Evolutionary conservation across 805 yeast species (phyloP).

Genomic region (Saccharomycopsis lassenensis): DNA sequence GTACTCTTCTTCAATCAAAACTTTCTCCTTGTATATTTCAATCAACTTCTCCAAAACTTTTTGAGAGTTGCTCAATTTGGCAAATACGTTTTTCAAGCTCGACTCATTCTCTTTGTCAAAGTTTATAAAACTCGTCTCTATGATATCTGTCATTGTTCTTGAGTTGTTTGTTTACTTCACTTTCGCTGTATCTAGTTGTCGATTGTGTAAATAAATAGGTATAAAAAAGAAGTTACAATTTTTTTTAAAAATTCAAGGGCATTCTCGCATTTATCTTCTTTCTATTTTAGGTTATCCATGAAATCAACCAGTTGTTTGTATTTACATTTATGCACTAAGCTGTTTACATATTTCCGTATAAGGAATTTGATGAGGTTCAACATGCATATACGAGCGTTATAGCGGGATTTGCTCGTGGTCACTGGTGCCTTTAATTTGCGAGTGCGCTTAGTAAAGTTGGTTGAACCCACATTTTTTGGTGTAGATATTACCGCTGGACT

Average conservation of each 20-base stretch:
- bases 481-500: too few species aligned
- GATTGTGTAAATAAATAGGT: neutral
- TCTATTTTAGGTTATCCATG: neutral
- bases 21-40: slow-evolving; percentile 41
- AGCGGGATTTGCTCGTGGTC: too few species aligned
- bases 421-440: too few species aligned
- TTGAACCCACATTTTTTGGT: too few species aligned
- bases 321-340: neutral
- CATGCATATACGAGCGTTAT: too few species aligned
- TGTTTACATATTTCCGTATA: slow-evolving; percentile 2
- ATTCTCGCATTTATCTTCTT: neutral
- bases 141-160: neutral
- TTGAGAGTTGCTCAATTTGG: slow-evolving; percentile 47
- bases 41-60: slow-evolving; percentile 44
- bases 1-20: slow-evolving; percentile 65
- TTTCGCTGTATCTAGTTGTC: too few species aligned
- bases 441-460: too few species aligned
- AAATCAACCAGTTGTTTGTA: neutral
- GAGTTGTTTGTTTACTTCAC: neutral
- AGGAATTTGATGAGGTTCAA: too few species aligned
- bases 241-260: neutral
- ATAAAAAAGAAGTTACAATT: neutral
- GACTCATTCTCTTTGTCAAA: slow-evolving; percentile 41
- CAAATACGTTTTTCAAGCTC: slow-evolving; percentile 45
- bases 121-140: slow-evolving; percentile 14